Evolutionary conservation across 1,284 basidiomycete genomes (phyloP).

Genomic region (Hortiboletus rubellus): DNA sequence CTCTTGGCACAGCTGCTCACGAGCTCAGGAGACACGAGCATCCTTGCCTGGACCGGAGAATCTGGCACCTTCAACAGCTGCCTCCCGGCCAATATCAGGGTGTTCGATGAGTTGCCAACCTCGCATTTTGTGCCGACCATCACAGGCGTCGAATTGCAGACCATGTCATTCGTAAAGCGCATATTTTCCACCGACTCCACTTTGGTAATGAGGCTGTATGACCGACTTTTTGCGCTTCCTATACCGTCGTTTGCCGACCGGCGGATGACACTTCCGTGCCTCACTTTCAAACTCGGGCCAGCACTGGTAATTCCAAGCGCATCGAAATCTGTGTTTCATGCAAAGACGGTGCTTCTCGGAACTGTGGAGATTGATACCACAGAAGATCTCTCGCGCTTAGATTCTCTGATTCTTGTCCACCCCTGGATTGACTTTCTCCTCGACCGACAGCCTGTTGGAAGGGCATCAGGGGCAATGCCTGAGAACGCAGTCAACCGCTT

Average conservation of each 20-base stretch:
- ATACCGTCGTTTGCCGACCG: not conserved
- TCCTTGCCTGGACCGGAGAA: not conserved
- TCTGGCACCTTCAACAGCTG: constrained; percentile 1
- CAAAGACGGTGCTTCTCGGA: not conserved
- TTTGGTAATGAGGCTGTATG: not conserved
- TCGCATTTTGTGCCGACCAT: not conserved
- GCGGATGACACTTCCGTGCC: constrained; percentile 8
- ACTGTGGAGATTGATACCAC: not conserved
- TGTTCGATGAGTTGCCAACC: not conserved
- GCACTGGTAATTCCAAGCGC: not conserved
- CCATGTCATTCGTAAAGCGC: not conserved
- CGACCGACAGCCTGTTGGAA: not conserved
- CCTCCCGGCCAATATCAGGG: not conserved
- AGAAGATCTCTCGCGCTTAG: not conserved
- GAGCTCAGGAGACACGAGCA: not conserved
- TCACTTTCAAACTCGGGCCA: constrained; percentile 1
- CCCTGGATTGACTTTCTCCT: constrained; percentile 4
- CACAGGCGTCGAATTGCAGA: not conserved
- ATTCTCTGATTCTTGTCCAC: not conserved
- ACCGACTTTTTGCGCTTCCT: not conserved
- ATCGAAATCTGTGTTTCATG: not conserved
- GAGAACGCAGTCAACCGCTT: not conserved
- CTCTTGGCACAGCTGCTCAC: not conserved
- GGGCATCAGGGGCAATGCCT: too few relatives aligned
- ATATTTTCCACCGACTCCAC: too few relatives aligned